Percentiles rank a stretch among this genome's conserved stretches.
These are phyloP conservation scores for Fusarium coffeatum DNA, from an alignment of 2,329 filamentous ascomycete species.

Conservation along the genomic window DNA sequence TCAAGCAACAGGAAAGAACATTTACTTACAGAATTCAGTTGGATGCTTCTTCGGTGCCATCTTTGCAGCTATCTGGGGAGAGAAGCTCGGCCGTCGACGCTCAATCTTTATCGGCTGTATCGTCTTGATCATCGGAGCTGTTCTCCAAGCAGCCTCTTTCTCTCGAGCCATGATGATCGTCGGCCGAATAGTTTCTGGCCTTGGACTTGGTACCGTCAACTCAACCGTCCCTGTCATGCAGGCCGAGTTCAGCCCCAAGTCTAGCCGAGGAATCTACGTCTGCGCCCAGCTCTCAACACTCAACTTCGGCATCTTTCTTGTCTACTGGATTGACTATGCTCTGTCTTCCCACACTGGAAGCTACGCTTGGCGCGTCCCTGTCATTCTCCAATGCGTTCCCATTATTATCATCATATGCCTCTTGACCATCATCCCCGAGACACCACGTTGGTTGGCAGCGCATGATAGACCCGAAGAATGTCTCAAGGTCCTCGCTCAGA, in stretches of 20 bases:
- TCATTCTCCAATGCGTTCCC: constrained; percentile 57
- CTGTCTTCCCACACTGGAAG: constrained; percentile 49
- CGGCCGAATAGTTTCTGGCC: constrained; percentile 59
- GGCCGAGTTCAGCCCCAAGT: constrained; percentile 56
- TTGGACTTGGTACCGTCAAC: constrained; percentile 60
- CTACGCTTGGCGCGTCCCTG: constrained; percentile 56
- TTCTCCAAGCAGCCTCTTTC: constrained; percentile 58
- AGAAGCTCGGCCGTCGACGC: constrained; percentile 57
- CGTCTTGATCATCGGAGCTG: constrained; percentile 59
- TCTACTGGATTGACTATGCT: constrained; percentile 61
- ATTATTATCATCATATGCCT: constrained; percentile 54
- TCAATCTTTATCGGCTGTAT: constrained; percentile 56
- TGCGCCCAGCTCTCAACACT: constrained; percentile 61
- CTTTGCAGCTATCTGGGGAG: constrained; percentile 54
- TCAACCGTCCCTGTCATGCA: constrained; percentile 59
- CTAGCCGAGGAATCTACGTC: constrained; percentile 54
- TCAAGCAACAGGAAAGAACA: no score
- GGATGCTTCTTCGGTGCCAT: constrained; percentile 48
- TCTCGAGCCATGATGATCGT: constrained; percentile 58
- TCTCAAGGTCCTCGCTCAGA: constrained; percentile 53
- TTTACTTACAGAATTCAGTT: constrained; percentile 27
- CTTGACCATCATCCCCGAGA: constrained; percentile 55
- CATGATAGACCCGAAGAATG: constrained; percentile 54
- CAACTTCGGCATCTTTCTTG: constrained; percentile 59
- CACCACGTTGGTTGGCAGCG: constrained; percentile 57